Percentiles rank a stretch among this genome's conserved stretches.
Evolutionary conservation across 495 filamentous ascomycete species (phyloP).

Genomic region (Penicillium bovifimosum): DNA sequence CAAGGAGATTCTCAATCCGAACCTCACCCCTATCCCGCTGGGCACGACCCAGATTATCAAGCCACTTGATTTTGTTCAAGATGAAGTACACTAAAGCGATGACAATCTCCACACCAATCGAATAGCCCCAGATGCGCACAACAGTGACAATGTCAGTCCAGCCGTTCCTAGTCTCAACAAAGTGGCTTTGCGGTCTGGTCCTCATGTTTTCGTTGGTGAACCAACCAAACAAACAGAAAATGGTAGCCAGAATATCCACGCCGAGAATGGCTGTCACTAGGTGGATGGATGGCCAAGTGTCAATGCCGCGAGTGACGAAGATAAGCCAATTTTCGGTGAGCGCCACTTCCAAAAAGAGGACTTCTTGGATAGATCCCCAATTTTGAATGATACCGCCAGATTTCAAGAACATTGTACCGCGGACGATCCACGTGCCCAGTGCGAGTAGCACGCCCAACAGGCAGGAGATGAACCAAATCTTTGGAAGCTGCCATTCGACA

Average conservation of each 20-base stretch:
- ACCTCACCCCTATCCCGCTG: conserved; percentile 62
- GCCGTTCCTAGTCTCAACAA: conserved; percentile 49
- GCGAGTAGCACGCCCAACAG: conserved; percentile 60
- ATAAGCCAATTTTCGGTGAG: conserved; percentile 76
- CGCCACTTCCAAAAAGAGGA: conserved; percentile 65
- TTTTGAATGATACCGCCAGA: conserved; percentile 65
- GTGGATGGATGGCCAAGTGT: conserved; percentile 63
- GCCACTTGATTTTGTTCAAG: conserved; percentile 59
- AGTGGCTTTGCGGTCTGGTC: conserved; percentile 36
- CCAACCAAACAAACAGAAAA: conserved; percentile 72
- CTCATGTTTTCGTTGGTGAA: conserved; percentile 48
- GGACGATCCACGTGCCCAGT: conserved; percentile 63
- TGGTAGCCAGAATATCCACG: conserved; percentile 60
- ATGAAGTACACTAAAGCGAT: conserved; percentile 71
- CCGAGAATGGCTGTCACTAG: conserved; percentile 61
- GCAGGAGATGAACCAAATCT: conserved; percentile 69
- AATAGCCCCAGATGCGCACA: conserved; percentile 71
- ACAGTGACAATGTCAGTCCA: conserved; percentile 71
- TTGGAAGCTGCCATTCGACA: conserved; percentile 71
- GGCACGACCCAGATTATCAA: conserved; percentile 67
- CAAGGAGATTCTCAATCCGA: conserved; percentile 70
- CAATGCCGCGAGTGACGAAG: conserved; percentile 63
- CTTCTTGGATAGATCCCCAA: conserved; percentile 63
- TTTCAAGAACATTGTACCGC: conserved; percentile 58
- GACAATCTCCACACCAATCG: conserved; percentile 67